Evolutionary conservation across 495 filamentous ascomycete genomes (phyloP), one percentile per base, ranked within the genome.

Genomic region (Penicillium desertorum): DNA sequence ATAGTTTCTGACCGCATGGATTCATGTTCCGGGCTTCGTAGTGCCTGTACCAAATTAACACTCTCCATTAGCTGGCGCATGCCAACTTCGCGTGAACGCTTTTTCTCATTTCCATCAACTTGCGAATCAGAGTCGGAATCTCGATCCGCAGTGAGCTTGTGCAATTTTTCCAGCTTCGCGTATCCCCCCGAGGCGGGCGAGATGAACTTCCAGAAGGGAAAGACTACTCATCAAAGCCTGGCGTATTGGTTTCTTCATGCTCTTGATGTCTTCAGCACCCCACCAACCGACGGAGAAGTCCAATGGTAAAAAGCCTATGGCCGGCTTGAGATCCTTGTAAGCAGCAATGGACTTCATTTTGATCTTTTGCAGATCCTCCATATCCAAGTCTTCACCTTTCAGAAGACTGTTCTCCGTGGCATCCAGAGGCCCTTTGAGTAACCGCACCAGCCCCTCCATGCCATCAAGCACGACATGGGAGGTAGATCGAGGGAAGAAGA

Each of bases 401-500:
- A 62, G 23, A 5, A 70, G 44, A 51, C 47, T 60, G 16, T 47
- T 53, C 3, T 60, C 43, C 2, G 69, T 69, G n/a, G 61, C 34
- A 43, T 70, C 64, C 23, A 75, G 44, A 0, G 75, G 67, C 6
- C 50, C 45, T 56, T 69, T 74, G 2, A 76, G 57, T 2, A 71
- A 55, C 20, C 60, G 61, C 2, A 70, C 48, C 3, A 76, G 52
- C 9, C 63, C 68, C 54, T 75, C 69, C 51, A 76, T 70, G 16
- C 61, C 65, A 32, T 69, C 68, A 7, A 75, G 61, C 2, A 74
- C 67, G 2, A 67, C 55, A 32, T 68, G 62, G 3, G 75, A 76
- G 25, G 73, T 78, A 5, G 75, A 76, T 19, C 62, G 67, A 3
- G 75, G 75, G 34, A 78, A 78, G 34, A 78, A 74, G 12, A 78